phyloP scores from a whole-genome alignment of 2,329 filamentous ascomycete genomes.

The Nigrograna mackinnonii region DNA sequence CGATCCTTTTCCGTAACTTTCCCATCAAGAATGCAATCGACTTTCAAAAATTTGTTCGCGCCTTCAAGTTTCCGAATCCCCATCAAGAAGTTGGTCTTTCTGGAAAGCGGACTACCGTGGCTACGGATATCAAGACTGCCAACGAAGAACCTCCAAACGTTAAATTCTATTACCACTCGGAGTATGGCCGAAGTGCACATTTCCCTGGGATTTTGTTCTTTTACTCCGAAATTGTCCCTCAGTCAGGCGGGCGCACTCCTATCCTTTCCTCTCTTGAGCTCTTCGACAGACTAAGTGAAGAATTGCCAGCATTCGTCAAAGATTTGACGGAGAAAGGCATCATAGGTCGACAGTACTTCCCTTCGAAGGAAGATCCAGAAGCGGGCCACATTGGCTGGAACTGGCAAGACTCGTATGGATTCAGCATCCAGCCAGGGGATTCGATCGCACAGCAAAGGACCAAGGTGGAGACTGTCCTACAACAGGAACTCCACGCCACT shows the following conservation, averaged over 20 bases:
- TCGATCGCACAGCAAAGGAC: constrained; percentile 10
- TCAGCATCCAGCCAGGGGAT: constrained; percentile 9
- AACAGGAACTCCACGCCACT: constrained; percentile 11
- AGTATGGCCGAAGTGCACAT: constrained; percentile 15
- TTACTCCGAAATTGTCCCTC: constrained; percentile 8
- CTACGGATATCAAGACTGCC: constrained; percentile 12
- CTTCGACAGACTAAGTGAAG: constrained; percentile 7
- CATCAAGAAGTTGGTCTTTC: constrained; percentile 17
- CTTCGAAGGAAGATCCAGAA: constrained; percentile 1
- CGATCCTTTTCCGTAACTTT: constrained; percentile 13
- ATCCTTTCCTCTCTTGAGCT: constrained; percentile 14
- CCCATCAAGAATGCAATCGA: constrained; percentile 1
- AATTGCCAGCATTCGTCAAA: constrained; percentile 12
- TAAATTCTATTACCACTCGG: constrained; percentile 16
- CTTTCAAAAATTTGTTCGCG: constrained; percentile 14
- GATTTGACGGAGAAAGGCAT: constrained; percentile 10
- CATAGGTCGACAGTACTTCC: constrained; percentile 11
- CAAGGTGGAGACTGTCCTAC: constrained; percentile 10
- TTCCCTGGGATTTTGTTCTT: constrained; percentile 15
- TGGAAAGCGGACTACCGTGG: constrained; percentile 8
- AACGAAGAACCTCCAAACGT: constrained; percentile 15
- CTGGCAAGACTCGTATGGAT: constrained; percentile 11
- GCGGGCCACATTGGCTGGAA: constrained; percentile 9
- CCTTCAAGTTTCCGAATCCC: constrained; percentile 11
- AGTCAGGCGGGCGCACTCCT: constrained; percentile 14